Conservation (phyloP, 371 early-diverging fungal genomes). For the Syncephalastrum sp. region DNA sequence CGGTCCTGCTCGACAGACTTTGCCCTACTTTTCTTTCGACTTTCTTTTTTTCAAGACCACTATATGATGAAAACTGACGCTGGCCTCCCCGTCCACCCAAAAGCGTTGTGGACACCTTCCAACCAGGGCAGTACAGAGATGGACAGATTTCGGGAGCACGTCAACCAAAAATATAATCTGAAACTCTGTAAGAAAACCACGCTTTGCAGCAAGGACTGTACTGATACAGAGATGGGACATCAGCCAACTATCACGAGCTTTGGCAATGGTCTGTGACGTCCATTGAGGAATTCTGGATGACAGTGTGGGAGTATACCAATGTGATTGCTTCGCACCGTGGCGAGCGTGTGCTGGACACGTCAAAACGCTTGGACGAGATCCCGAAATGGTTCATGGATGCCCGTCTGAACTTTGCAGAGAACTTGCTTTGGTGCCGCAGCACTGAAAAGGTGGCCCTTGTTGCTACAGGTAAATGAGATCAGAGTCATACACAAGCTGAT, state of each 20-base stretch:
- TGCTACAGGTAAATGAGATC: slow-evolving; percentile 53
- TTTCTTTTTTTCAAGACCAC: neutral
- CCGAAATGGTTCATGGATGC: slow-evolving; percentile 92
- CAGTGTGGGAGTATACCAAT: slow-evolving; percentile 83
- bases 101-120: slow-evolving; percentile 64
- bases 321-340: slow-evolving; percentile 56
- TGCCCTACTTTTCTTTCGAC: slow-evolving; percentile 1
- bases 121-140: slow-evolving; percentile 56
- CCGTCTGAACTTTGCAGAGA: slow-evolving; percentile 90
- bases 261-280: slow-evolving; percentile 82
- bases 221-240: neutral
- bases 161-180: slow-evolving; percentile 61
- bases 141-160: slow-evolving; percentile 61
- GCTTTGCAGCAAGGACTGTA: neutral
- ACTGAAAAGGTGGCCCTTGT: slow-evolving; percentile 73
- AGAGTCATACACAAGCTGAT: neutral
- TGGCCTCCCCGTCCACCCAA: slow-evolving; percentile 26
- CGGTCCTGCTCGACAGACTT: slow-evolving; percentile 1
- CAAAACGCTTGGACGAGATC: slow-evolving; percentile 74
- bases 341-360: slow-evolving; percentile 59
- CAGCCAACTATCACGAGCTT: slow-evolving; percentile 67
- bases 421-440: slow-evolving; percentile 70
- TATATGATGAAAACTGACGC: neutral
- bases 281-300: slow-evolving; percentile 82
- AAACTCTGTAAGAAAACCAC: slow-evolving; percentile 41